Conservation (phyloP, 345 rosid species). For the Linum usitatissimum region DNA sequence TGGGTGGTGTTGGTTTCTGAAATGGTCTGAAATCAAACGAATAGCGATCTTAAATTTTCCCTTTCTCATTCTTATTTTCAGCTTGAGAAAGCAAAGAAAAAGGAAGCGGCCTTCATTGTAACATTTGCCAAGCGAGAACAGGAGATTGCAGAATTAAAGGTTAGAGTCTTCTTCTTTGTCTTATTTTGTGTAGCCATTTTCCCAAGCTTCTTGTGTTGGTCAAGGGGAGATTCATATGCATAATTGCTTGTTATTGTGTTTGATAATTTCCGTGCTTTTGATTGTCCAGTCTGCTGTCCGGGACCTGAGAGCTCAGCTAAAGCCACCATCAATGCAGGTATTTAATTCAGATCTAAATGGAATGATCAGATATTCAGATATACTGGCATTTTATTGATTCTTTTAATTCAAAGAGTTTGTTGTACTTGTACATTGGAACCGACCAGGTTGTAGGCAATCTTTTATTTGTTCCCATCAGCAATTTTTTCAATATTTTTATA, state of each 20-base stretch:
- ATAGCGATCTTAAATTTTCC: conserved; percentile 13
- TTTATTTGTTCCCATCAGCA: no score
- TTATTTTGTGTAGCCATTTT: neutral
- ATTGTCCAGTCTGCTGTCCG: conserved; percentile 74
- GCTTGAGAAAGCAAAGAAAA: conserved; percentile 89
- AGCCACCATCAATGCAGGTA: conserved; percentile 99
- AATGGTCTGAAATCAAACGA: conserved; percentile 4
- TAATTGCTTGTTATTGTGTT: neutral
- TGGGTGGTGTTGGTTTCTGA: conserved; percentile 9
- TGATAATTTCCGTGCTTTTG: conserved; percentile 3
- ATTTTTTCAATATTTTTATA: no score
- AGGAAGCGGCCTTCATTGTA: conserved; percentile 95
- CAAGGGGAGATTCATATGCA: neutral
- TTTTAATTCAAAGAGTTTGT: no score
- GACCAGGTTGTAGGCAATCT: no score
- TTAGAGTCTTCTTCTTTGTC: conserved; percentile 11
- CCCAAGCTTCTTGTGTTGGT: neutral
- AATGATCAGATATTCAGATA: no score
- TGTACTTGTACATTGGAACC: no score
- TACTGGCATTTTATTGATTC: no score
- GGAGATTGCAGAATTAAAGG: conserved; percentile 91
- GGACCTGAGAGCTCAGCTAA: conserved; percentile 83
- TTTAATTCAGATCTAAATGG: neutral
- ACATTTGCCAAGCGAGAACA: conserved; percentile 92
- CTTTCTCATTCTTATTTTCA: conserved; percentile 27